A percentile compares a stretch with the other conserved stretches of the same genome.
Evolutionary conservation across 352 stramenopile species (phyloP).

Genomic region (Phytophthora parvispora): DNA sequence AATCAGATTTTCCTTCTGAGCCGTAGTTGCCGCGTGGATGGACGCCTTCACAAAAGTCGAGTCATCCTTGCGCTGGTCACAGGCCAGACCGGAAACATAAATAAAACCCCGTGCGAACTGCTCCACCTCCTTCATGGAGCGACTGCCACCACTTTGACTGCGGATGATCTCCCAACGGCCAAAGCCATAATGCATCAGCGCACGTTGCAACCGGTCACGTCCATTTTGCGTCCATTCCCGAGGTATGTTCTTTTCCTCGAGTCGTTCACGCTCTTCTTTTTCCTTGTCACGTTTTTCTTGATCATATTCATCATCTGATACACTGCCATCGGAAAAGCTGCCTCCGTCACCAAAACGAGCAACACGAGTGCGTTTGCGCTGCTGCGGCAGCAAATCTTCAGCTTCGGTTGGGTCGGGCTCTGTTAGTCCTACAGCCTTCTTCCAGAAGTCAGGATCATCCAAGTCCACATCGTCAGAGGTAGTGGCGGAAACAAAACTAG

Average conservation of each 20-base stretch:
- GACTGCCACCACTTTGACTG: constrained; percentile 89
- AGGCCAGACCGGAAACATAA: constrained; percentile 86
- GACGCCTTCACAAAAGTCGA: constrained; percentile 86
- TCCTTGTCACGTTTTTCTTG: constrained; percentile 58
- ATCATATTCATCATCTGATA: constrained; percentile 71
- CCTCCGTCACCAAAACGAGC: constrained; percentile 79
- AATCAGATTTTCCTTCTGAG: constrained; percentile 78
- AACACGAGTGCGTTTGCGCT: constrained; percentile 90
- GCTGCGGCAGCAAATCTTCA: constrained; percentile 73
- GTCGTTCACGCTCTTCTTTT: constrained; percentile 60
- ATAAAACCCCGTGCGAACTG: constrained; percentile 89
- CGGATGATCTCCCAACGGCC: constrained; percentile 91
- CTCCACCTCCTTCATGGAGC: constrained; percentile 86
- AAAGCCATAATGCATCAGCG: constrained; percentile 91
- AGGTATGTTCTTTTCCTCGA: constrained; percentile 74
- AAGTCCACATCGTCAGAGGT: constrained; percentile 97
- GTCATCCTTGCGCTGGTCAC: constrained; percentile 81
- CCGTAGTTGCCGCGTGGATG: constrained; percentile 69
- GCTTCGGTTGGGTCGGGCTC: constrained; percentile 76
- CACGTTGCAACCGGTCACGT: constrained; percentile 84
- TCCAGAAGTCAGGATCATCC: constrained; percentile 99
- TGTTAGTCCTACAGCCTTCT: constrained; percentile 96
- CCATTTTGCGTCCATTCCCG: constrained; percentile 91
- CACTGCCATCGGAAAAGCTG: constrained; percentile 74
- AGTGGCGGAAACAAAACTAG: constrained; percentile 92